Conservation (phyloP, 257 asterid genomes). For the Knoxia roxburghii region DNA sequence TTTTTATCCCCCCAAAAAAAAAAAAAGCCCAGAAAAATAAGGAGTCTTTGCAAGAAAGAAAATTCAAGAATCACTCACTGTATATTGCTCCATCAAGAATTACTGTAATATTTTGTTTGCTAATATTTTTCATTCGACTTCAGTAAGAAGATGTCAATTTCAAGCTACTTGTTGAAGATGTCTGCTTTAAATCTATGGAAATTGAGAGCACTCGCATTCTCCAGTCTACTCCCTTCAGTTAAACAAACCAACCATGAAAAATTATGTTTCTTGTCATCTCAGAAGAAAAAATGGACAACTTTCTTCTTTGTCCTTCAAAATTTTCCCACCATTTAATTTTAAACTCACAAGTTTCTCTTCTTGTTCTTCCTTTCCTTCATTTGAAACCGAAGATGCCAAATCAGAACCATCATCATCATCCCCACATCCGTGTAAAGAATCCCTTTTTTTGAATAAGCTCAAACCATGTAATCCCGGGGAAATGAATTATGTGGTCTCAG, state of each 20-base stretch:
- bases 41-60: too few relatives aligned
- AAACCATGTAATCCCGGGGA: conserved; percentile 5
- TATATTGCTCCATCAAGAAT: too few relatives aligned
- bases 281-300: conserved; percentile 7
- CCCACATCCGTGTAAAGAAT: neutral
- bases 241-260: conserved; percentile 17
- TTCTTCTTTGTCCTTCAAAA: conserved; percentile 4
- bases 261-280: conserved; percentile 28
- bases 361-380: conserved; percentile 4
- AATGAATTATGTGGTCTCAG: conserved; percentile 19
- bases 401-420: conserved; percentile 14
- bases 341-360: conserved; percentile 12
- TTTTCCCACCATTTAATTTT: conserved; percentile 11
- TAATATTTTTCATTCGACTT: too few relatives aligned
- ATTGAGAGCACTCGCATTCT: too few relatives aligned
- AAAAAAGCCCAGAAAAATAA: too few relatives aligned
- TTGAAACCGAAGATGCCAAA: conserved; percentile 21
- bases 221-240: too few relatives aligned
- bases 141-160: too few relatives aligned
- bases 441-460: conserved; percentile 7
- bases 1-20: too few relatives aligned
- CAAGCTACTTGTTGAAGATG: too few relatives aligned
- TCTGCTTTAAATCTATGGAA: too few relatives aligned
- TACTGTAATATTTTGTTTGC: too few relatives aligned
- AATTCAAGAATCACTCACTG: too few relatives aligned